phyloP scores from a whole-genome alignment of 805 yeast species.

The Groenewaldozyma tartarivorans region DNA sequence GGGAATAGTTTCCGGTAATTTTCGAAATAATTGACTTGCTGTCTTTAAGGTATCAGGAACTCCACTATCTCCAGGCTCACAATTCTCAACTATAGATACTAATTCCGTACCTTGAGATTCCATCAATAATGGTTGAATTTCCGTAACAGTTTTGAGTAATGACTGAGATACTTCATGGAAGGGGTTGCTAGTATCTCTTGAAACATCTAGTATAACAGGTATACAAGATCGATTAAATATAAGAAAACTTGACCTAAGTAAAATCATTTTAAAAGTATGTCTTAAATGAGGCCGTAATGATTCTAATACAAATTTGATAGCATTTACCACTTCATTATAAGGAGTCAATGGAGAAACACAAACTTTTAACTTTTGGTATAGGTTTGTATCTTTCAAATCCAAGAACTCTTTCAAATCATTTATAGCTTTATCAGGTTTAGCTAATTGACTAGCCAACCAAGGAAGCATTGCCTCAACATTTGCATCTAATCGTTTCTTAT shows the following conservation, averaged over 20 bases:
- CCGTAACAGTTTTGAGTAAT: slow-evolving; percentile 50
- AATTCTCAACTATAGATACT: slow-evolving; percentile 30
- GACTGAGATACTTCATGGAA: slow-evolving; percentile 37
- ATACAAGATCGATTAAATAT: slow-evolving; percentile 60
- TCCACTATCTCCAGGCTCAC: slow-evolving; percentile 21
- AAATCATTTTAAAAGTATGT: slow-evolving; percentile 37
- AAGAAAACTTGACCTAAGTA: slow-evolving; percentile 53
- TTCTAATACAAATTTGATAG: slow-evolving; percentile 32
- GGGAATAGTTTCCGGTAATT: slow-evolving; percentile 40
- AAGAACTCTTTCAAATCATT: slow-evolving; percentile 1
- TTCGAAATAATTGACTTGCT: slow-evolving; percentile 46
- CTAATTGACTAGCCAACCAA: neutral
- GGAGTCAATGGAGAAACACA: slow-evolving; percentile 51
- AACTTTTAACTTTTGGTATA: slow-evolving; percentile 43
- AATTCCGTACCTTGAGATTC: slow-evolving; percentile 48
- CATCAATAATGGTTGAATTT: slow-evolving; percentile 53
- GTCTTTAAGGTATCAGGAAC: slow-evolving; percentile 44
- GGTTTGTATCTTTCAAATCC: neutral
- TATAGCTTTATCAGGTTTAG: neutral
- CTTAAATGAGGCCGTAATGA: slow-evolving; percentile 1
- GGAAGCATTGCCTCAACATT: neutral
- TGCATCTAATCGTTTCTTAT: neutral
- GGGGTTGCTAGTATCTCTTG: slow-evolving; percentile 29
- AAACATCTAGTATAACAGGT: slow-evolving; percentile 39
- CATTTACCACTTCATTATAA: slow-evolving; percentile 47